A percentile compares a stretch with the other conserved stretches of the same genome.
phyloP scores from a whole-genome alignment of 2,329 filamentous ascomycete species.

The Emmonsia crescens region DNA sequence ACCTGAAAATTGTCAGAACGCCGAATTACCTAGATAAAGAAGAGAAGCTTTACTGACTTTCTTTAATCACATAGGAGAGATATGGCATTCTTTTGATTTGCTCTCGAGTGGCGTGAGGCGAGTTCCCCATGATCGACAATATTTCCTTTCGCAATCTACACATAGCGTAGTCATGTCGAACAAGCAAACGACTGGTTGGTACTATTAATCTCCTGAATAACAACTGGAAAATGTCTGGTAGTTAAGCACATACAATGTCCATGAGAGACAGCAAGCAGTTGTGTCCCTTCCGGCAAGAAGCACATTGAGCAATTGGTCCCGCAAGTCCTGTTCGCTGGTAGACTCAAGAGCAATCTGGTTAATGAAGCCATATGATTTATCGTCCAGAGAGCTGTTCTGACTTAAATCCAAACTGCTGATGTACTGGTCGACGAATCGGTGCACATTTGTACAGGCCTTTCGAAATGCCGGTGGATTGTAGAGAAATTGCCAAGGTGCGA shows the following conservation, averaged over 20 bases:
- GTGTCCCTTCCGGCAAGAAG: constrained; percentile 23
- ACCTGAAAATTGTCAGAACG: constrained; percentile 9
- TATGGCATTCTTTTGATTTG: constrained; percentile 35
- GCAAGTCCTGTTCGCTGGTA: constrained; percentile 15
- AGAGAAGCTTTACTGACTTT: constrained; percentile 20
- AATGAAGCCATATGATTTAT: constrained; percentile 1
- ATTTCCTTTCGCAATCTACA: constrained; percentile 15
- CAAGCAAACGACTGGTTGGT: constrained; percentile 15
- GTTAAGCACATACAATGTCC: constrained; percentile 21
- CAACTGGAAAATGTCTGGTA: neutral
- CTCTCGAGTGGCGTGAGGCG: constrained; percentile 11
- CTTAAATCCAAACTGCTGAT: constrained; percentile 11
- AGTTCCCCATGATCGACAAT: constrained; percentile 11
- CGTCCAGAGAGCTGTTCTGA: neutral
- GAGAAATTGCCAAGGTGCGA: constrained; percentile 24
- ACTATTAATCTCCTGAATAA: neutral
- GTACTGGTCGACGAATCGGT: constrained; percentile 15
- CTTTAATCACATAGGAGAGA: constrained; percentile 40
- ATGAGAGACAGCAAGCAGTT: constrained; percentile 21
- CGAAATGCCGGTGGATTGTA: constrained; percentile 21
- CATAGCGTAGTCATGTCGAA: constrained; percentile 15
- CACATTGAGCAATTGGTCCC: constrained; percentile 23
- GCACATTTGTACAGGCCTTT: constrained; percentile 18
- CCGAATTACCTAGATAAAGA: neutral
- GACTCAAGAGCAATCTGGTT: constrained; percentile 11